Evolutionary conservation across 1,139 yeast species (phyloP), one percentile per base, ranked within the genome.

Genomic region (Geotrichum aggregatum): DNA sequence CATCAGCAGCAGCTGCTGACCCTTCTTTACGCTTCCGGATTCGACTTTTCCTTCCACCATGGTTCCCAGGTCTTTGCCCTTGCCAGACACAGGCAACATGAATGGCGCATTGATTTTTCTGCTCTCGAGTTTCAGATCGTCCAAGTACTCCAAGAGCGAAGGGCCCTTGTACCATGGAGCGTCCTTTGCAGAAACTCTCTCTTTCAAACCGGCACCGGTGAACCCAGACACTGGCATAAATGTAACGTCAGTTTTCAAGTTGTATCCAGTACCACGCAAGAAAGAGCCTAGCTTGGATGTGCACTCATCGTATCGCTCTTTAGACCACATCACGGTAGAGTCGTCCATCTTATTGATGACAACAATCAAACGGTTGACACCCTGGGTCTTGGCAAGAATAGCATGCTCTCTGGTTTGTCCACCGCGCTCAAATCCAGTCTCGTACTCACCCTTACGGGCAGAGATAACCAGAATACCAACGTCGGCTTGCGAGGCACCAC

Each of bases 321-420:
- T 80, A 43, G 96, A 86, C 99, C 99, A 92, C 59, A 71, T 74
- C 47, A 92, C 99, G 49, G 98, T 92, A 52, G 96, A 86, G 68
- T 92, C 99, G 72, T 92, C 99, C 98, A 92, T 92, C 80, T 92
- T 92, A 76, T 92, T 92, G 62, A 94, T 92, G 54, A 86, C 98
- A 58, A 92, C 96, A 61, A 92, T 77, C 65, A 92, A 79, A 71
- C 84, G 86, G 76, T 87, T 89, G 57, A 92, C 96, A 74, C 98
- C 98, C 73, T 92, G 96, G 56, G 97, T 92, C 79, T 87, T 92
- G 62, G 98, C 98, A 71, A 92, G 79, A 61, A 92, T 78, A 44
- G 98, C 98, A 71, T 92, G 98, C 77, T 92, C 98, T 76, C 98
- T 84, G 58, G 98, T 91, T 76, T 92, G 98, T 61, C 98, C 98